phyloP scores from a whole-genome alignment of 179 eudicot species.

The Beta macrorhiza region DNA sequence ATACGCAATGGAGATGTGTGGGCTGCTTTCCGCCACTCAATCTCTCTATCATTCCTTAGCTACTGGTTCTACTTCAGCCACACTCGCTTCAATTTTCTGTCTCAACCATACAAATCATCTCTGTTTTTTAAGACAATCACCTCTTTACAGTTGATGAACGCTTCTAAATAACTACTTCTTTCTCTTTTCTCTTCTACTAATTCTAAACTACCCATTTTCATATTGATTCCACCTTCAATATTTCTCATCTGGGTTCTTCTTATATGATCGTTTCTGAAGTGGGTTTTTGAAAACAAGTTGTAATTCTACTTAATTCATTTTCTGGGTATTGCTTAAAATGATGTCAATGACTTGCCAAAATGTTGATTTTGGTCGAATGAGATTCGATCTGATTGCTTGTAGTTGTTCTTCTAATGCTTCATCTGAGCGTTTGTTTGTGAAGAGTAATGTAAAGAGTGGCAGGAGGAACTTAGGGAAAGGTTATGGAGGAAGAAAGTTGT shows the following conservation, averaged over 20 bases:
- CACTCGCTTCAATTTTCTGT: conserved; percentile 26
- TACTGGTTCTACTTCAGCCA: neutral
- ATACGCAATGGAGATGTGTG: conserved; percentile 29
- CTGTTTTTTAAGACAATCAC: neutral
- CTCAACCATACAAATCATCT: conserved; percentile 13
- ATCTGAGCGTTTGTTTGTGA: conserved; percentile 30
- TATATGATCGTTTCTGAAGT: conserved; percentile 34
- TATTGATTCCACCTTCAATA: conserved; percentile 12
- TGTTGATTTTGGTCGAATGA: conserved; percentile 59
- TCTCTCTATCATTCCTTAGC: conserved; percentile 23
- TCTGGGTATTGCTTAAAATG: conserved; percentile 45
- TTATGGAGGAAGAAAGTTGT: conserved; percentile 37
- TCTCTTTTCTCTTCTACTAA: neutral
- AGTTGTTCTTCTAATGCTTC: conserved; percentile 60
- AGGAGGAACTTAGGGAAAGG: conserved; percentile 33
- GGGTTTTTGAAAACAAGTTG: conserved; percentile 27
- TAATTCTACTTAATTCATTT: conserved; percentile 19
- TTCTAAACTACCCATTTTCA: neutral
- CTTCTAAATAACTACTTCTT: neutral
- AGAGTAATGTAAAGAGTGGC: conserved; percentile 43
- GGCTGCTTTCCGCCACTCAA: conserved; percentile 40
- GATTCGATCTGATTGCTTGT: conserved; percentile 56
- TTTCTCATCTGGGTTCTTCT: conserved; percentile 28
- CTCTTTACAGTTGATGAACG: neutral
- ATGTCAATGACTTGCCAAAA: conserved; percentile 64